Conservation (phyloP, 352 stramenopile genomes). For the Phytophthora sojae region DNA sequence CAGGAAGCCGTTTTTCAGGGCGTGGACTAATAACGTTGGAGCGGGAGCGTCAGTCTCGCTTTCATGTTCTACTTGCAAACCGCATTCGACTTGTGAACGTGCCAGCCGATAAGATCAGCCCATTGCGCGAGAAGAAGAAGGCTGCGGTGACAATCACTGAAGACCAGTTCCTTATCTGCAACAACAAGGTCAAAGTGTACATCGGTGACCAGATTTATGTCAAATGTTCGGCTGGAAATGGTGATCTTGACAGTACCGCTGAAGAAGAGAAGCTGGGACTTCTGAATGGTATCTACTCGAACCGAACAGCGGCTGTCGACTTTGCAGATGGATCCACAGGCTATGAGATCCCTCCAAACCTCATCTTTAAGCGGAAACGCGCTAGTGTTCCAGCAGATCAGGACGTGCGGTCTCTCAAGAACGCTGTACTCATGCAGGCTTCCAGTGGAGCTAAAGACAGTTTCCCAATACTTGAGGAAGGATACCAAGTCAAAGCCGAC, state of each 20-base stretch:
- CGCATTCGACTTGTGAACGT: slow-evolving; percentile 79
- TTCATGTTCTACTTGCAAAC: slow-evolving; percentile 72
- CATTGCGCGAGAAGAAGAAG: slow-evolving; percentile 73
- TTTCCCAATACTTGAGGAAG: slow-evolving; percentile 61
- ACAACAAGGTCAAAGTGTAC: slow-evolving; percentile 68
- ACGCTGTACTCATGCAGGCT: slow-evolving; percentile 78
- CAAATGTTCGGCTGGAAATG: slow-evolving; percentile 49
- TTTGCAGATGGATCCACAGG: slow-evolving; percentile 80
- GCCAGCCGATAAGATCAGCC: slow-evolving; percentile 62
- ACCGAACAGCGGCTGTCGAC: slow-evolving; percentile 74
- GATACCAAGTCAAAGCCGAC: slow-evolving; percentile 79
- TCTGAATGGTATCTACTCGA: slow-evolving; percentile 82
- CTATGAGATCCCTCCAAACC: slow-evolving; percentile 62
- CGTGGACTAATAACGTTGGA: slow-evolving; percentile 69
- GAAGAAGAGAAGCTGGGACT: slow-evolving; percentile 73
- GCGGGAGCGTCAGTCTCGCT: slow-evolving; percentile 42
- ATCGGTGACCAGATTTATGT: slow-evolving; percentile 85
- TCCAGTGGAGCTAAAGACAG: slow-evolving; percentile 13
- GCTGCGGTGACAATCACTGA: slow-evolving; percentile 65
- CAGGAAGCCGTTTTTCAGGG: slow-evolving; percentile 71
- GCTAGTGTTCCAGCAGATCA: slow-evolving; percentile 47
- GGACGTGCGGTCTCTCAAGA: slow-evolving; percentile 77
- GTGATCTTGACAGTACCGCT: slow-evolving; percentile 52
- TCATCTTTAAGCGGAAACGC: slow-evolving; percentile 70
- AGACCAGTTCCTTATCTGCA: slow-evolving; percentile 74